phyloP scores from a whole-genome alignment of 495 filamentous ascomycete species.

The Penicillium atrosanguineum region DNA sequence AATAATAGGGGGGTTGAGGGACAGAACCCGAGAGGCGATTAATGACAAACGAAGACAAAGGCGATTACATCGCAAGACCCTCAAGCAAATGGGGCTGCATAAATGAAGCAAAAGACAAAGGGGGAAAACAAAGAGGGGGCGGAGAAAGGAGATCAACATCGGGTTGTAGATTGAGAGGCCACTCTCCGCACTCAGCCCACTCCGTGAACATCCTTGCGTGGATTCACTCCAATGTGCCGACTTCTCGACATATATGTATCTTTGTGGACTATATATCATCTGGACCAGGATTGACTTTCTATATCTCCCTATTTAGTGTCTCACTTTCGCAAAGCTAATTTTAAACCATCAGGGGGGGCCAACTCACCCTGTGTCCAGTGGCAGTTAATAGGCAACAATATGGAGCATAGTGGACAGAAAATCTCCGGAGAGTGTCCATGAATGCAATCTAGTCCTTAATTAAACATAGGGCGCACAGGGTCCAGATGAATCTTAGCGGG shows the following conservation, averaged over 20 bases:
- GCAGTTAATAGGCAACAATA: neutral
- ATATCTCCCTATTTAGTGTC: neutral
- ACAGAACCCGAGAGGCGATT: conserved; percentile 16
- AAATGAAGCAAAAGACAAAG: neutral
- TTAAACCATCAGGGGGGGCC: neutral
- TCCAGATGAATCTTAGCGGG: neutral
- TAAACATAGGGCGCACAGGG: neutral
- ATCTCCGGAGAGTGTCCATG: neutral
- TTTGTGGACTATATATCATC: neutral
- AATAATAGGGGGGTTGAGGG: conserved; percentile 7
- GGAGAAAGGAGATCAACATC: conserved; percentile 24
- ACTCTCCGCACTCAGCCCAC: neutral
- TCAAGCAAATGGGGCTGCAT: neutral
- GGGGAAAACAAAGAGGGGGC: conserved; percentile 18
- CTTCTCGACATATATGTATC: neutral
- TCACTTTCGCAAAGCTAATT: neutral
- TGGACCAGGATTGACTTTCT: neutral
- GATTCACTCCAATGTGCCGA: neutral
- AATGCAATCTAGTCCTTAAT: neutral
- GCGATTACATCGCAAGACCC: conserved; percentile 38
- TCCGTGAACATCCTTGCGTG: neutral
- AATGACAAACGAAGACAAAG: neutral
- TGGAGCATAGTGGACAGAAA: neutral
- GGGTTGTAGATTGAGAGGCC: neutral
- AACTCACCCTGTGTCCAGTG: neutral